Base-by-base conservation (phyloP, 2,329 filamentous ascomycete genomes). In the Cercospora janseana region DNA sequence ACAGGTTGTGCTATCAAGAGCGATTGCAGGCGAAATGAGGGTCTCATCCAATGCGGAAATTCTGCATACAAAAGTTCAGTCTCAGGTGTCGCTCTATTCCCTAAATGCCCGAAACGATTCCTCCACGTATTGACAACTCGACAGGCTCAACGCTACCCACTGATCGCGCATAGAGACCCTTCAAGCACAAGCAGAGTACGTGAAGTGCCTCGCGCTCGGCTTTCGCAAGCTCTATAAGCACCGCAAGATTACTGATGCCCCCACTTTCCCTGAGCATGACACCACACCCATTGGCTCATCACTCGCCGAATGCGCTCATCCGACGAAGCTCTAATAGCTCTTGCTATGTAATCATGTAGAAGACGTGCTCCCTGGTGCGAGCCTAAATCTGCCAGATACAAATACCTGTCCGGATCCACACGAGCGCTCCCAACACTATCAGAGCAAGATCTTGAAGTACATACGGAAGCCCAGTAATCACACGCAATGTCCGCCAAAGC, bases 401-500 rank as follows among this genome's bases (percentile, higher is more conserved):
- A 23, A 20, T 40, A 9, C 6, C 4, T 4, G 4, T 37, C 20
- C 10, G n/a, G 8, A 24, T 6, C n/a, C 6, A 13, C 9, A n/a
- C 35, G 18, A 13, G 21, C 35, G 6, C 35, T 21, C 16, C 20
- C 16, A 18, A 7, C 15, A 23, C 34, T 20, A 16, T 23, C 6
- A 8, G 4, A 18, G 10, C 18, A 38, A 23, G 13, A 9, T 2
- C 20, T 5, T 3, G 10, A 38, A 9, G 18, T 21, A 38, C 35
- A 13, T 40, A 8, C 10, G 10, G 9, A 13, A 13, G 8, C 16
- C 3, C 10, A 32, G 5, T 32, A 6, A 5, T 32, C 29, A 32
- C 10, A 24, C 37, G 35, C 3, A 16, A 51, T 51, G 48, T 32
- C 40, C 31, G 28, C 32, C 15, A 49, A 43, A 58, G 77, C 86